A percentile compares a stretch with the other conserved stretches of the same genome.
phyloP scores from a whole-genome alignment of 148 eudicot species.

The Mesembryanthemum crystallinum region DNA sequence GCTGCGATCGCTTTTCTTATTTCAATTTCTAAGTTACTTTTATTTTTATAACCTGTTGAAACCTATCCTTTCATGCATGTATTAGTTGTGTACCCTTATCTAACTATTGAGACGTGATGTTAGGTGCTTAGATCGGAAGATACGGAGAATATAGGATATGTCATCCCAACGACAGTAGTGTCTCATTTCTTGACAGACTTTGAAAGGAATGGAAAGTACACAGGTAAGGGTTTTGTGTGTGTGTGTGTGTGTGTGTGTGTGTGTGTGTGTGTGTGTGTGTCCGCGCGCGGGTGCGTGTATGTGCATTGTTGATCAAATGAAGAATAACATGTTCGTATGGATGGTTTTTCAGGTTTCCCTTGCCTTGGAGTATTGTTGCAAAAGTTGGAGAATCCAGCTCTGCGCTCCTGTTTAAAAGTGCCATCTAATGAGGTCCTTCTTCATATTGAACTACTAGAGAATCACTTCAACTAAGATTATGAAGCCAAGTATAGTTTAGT shows the following conservation, averaged over 20 bases:
- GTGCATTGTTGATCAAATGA: neutral
- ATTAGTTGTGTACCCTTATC: neutral
- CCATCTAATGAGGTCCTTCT: slow-evolving; percentile 76
- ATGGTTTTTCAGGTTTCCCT: slow-evolving; percentile 73
- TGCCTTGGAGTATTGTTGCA: slow-evolving; percentile 91
- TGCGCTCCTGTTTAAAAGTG: slow-evolving; percentile 85
- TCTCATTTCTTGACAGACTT: slow-evolving; percentile 89
- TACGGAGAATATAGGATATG: slow-evolving; percentile 92
- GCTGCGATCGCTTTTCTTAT: neutral
- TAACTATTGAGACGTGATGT: slow-evolving; percentile 25
- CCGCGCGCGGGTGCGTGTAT: too few species aligned
- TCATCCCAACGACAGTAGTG: slow-evolving; percentile 90
- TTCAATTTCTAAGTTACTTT: neutral
- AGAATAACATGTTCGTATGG: slow-evolving; percentile 10
- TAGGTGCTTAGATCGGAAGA: slow-evolving; percentile 95
- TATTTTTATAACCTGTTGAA: neutral
- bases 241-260: neutral
- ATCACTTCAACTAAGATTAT: slow-evolving; percentile 3
- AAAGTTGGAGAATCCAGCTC: slow-evolving; percentile 93
- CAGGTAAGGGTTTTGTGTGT: slow-evolving; percentile 44
- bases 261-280: neutral
- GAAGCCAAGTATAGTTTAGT: neutral
- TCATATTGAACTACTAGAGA: neutral
- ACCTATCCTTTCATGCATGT: slow-evolving; percentile 3
- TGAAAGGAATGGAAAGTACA: slow-evolving; percentile 88